Evolutionary conservation across 2,329 filamentous ascomycete species (phyloP).

Genomic region (Trichoderma citrinoviride): DNA sequence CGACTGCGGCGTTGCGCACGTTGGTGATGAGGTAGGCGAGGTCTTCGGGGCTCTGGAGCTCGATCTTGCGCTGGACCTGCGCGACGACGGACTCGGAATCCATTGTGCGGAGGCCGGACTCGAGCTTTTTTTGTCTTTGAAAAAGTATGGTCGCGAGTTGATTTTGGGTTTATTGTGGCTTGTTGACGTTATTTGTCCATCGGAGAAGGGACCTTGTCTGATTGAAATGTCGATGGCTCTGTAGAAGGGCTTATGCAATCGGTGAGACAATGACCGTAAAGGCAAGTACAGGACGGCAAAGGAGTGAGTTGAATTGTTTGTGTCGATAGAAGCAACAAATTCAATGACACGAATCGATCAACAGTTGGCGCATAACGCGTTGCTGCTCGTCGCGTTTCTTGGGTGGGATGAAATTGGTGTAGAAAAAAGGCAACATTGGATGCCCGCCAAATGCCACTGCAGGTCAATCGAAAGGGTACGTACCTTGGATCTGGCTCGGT

Average conservation of each 20-base stretch:
- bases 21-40: constrained; percentile 68
- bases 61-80: constrained; percentile 66
- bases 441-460: neutral
- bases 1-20: constrained; percentile 64
- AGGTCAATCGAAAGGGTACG: neutral
- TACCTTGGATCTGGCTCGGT: neutral
- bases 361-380: constrained; percentile 8
- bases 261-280: neutral
- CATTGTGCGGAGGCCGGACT: constrained; percentile 31
- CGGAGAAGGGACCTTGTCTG: neutral
- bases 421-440: neutral
- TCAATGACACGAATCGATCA: neutral
- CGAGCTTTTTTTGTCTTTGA: neutral
- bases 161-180: neutral
- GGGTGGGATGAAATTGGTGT: constrained; percentile 7
- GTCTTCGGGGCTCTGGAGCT: constrained; percentile 74
- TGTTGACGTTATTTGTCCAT: neutral
- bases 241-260: neutral
- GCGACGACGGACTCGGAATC: constrained; percentile 36
- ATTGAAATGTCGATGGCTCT: neutral
- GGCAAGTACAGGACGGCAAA: neutral
- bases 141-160: neutral
- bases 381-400: constrained; percentile 1
- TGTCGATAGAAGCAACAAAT: too few species aligned
- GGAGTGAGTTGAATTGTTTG: neutral